Evolutionary conservation across 2,329 filamentous ascomycete genomes (phyloP), one percentile per base, ranked within the genome.

Genomic region (Fusarium irregulare): DNA sequence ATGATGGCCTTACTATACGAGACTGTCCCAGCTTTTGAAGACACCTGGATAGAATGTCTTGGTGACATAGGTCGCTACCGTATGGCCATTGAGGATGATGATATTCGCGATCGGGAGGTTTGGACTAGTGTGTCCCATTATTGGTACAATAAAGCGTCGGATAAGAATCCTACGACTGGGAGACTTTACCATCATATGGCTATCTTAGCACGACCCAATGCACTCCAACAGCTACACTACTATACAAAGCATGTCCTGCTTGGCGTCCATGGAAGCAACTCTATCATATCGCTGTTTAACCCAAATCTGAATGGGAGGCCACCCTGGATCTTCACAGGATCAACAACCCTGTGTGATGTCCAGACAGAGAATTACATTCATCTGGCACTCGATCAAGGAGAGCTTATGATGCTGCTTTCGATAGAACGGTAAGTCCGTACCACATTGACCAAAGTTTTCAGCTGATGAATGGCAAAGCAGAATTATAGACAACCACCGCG

Each of bases 1-100:
- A 97, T 97, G 89, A 93, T 98, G 87, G 91, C 92, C 0, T 80
- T 98, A 0, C 80, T 98, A 0, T 92, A 94, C 63, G 94, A 98
- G 73, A 97, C 93, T 0, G 93, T 97, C 0, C 89, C 92, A 0
- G 85, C 87, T 0, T 98, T 97, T 72, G 87, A 92, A 53, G 92
- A 96, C 59, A 97, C 93, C 0, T 98, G 95, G 95, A 93, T 97
- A 11, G 95, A 98, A 72, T 98, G 94, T 59, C 82, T 98, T 0
- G 95, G 95, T 0, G 94, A 98, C 76, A 80, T 98, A 0, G 92
- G 91, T 0, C 85, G 94, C n/a, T 97, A 97, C 45, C 78, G 86
- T 1, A 98, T 98, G 93, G 93, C 94, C 0, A 94, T 98, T 46
- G 94, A 98, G 77, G 92, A 97, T 46, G 88, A 92, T 25, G 91